phyloP scores from a whole-genome alignment of 371 early-diverging fungal species.

The Mucor indicus region DNA sequence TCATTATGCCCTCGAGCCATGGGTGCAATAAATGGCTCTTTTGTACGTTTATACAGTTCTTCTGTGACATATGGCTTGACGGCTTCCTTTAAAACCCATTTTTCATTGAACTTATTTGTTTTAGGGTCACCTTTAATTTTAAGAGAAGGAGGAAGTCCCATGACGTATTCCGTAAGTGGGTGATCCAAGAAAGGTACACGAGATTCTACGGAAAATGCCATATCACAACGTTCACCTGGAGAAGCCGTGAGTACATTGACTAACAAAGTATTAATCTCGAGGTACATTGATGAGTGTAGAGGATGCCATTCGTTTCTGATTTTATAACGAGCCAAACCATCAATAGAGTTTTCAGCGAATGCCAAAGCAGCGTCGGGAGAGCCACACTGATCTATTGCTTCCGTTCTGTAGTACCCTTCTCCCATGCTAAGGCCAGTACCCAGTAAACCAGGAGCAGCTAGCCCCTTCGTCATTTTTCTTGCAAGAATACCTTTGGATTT shows the following conservation, averaged over 20 bases:
- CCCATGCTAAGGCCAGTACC: background rate
- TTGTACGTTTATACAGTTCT: slow-evolving; percentile 18
- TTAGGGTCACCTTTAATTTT: too few species aligned
- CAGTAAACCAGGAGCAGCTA: background rate
- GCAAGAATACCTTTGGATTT: background rate
- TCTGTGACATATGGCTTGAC: slow-evolving; percentile 17
- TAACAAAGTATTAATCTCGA: slow-evolving; percentile 10
- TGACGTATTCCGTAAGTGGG: slow-evolving; percentile 14
- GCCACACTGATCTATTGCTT: background rate
- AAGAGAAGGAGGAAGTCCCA: slow-evolving; percentile 15
- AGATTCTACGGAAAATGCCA: slow-evolving; percentile 20
- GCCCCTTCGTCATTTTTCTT: background rate
- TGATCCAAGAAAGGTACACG: slow-evolving; percentile 21
- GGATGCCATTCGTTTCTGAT: slow-evolving; percentile 18
- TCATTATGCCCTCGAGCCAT: background rate
- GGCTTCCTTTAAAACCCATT: slow-evolving; percentile 20
- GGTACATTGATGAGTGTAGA: slow-evolving; percentile 8
- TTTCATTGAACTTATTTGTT: slow-evolving; percentile 9
- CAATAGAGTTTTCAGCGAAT: slow-evolving; percentile 2
- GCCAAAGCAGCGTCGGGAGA: slow-evolving; percentile 1
- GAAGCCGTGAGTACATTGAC: slow-evolving; percentile 1
- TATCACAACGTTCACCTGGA: slow-evolving; percentile 19
- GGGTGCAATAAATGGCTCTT: slow-evolving; percentile 15
- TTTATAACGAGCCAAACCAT: slow-evolving; percentile 5
- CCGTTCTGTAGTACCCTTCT: background rate